Base-by-base conservation (phyloP, 2,329 filamentous ascomycete species). In the Xylaria sp. region DNA sequence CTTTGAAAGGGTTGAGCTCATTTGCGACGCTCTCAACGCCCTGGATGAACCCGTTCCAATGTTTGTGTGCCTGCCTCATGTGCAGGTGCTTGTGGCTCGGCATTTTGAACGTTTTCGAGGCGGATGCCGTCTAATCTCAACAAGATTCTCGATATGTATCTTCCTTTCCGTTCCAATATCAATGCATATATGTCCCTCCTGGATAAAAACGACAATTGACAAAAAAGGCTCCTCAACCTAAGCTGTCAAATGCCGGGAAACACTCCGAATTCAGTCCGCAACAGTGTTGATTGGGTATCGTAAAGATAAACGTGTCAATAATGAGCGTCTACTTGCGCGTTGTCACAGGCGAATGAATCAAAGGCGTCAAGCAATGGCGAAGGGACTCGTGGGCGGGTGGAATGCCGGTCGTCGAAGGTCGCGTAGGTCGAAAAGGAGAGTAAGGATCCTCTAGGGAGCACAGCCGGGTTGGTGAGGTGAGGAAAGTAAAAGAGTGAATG, bases 11-110 rank as follows among this genome's bases (percentile, higher is more conserved):
- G 49, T 70, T 71, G 19, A 70, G 31, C 21, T 72, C 68, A 23
- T 70, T 67, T 31, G 70, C 71, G 46, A 73, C 67, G n/a, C 69
- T 70, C 48, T 73, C 67, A 25, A 76, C 60, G 27, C 68, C 64
- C 25, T 72, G 65, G 37, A 70, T 64, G 6, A 72, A 62, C 4
- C 69, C 53, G 27, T 71, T 65, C 71, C 66, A 70, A 43, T 46
- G 67, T 47, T 67, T 58, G 17, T 62, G 53, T 33, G 53, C 63
- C 48, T 67, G 68, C 65, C 67, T 68, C 60, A 53, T 44, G 52
- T 72, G 70, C 56, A 70, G 67, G 62, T 68, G 70, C 27, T 69
- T 66, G 58, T 73, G 62, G 55, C 62, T 54, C 48, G 62, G 58
- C 64, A 64, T 66, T 21, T 58, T 60, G 41, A 13, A 25, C 9